Percentiles rank a stretch among this genome's conserved stretches.
These are phyloP conservation scores for Penicillium turbatum DNA, from an alignment of 495 filamentous ascomycete genomes.

Conservation along the genomic window DNA sequence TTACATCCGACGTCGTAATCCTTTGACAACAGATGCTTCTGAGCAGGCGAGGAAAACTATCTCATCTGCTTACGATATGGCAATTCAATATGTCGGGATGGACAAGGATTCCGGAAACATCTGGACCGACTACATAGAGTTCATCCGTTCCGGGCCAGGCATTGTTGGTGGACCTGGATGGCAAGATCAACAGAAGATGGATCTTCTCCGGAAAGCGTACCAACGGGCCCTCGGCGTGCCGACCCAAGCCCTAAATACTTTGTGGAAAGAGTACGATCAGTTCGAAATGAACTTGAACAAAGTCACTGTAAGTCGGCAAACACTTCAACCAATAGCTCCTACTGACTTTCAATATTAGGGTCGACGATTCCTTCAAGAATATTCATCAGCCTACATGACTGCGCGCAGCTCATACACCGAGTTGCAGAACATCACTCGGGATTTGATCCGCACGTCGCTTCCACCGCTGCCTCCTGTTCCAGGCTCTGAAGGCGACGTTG, in stretches of 20 bases:
- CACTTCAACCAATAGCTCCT: constrained; percentile 5
- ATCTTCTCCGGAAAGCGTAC: constrained; percentile 82
- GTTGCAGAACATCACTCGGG: constrained; percentile 77
- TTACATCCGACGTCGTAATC: constrained; percentile 87
- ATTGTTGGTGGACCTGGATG: constrained; percentile 77
- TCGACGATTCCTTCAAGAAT: constrained; percentile 87
- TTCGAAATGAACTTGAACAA: constrained; percentile 95
- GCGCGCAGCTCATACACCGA: constrained; percentile 80
- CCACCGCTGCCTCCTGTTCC: constrained; percentile 75
- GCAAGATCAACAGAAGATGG: constrained; percentile 98
- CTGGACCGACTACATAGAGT: constrained; percentile 90
- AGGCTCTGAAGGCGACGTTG: constrained; percentile 81
- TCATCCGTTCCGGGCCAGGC: constrained; percentile 81
- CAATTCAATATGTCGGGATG: constrained; percentile 81
- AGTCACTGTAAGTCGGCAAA: constrained; percentile 54
- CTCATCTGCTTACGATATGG: constrained; percentile 81
- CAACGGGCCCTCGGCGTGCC: constrained; percentile 84
- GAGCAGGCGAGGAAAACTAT: constrained; percentile 72
- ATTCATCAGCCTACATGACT: constrained; percentile 88
- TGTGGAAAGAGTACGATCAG: constrained; percentile 97
- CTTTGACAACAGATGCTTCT: constrained; percentile 72
- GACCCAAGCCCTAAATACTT: constrained; percentile 66
- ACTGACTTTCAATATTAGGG: constrained; percentile 50
- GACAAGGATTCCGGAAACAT: constrained; percentile 88
- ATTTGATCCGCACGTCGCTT: constrained; percentile 69